Percentiles rank a stretch among this genome's conserved stretches.
Evolutionary conservation across 306 rosid genomes (phyloP).

Genomic region (Phaseolus lunatus): DNA sequence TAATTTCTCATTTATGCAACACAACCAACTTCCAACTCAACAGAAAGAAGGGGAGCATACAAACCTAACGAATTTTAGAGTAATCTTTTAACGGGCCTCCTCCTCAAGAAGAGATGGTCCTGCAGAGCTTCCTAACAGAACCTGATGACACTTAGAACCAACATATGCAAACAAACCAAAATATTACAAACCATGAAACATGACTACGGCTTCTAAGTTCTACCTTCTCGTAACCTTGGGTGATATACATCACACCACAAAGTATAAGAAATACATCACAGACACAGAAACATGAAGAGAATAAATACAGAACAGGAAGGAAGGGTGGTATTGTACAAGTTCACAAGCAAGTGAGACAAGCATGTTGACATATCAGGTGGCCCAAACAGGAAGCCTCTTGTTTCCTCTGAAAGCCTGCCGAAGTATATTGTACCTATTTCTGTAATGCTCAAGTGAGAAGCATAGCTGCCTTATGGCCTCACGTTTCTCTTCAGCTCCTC

Average conservation of each 20-base stretch:
- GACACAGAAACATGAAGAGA: not conserved
- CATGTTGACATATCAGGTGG: conserved; percentile 42
- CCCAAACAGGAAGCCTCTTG: conserved; percentile 56
- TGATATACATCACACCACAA: conserved; percentile 40
- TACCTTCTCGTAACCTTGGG: conserved; percentile 41
- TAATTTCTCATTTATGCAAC: conserved; percentile 5
- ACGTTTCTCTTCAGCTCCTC: conserved; percentile 86
- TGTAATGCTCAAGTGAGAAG: conserved; percentile 82
- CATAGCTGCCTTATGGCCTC: conserved; percentile 95
- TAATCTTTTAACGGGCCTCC: conserved; percentile 15
- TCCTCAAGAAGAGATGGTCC: conserved; percentile 18
- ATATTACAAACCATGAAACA: conserved; percentile 24
- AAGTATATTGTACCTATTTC: conserved; percentile 62
- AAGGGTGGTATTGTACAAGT: conserved; percentile 22
- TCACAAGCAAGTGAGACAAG: not conserved
- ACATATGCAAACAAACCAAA: not conserved
- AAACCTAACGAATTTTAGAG: conserved; percentile 3
- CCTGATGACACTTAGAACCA: conserved; percentile 18
- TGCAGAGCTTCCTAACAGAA: conserved; percentile 31
- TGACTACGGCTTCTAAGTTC: conserved; percentile 32
- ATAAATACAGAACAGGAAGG: not conserved
- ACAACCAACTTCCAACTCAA: conserved; percentile 28
- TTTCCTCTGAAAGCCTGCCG: conserved; percentile 56
- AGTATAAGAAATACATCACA: conserved; percentile 32
- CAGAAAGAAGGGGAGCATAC: not conserved